Evolutionary conservation across 2,329 filamentous ascomycete genomes (phyloP), one percentile per base, ranked within the genome.

Genomic region (Trichophyton rubrum): DNA sequence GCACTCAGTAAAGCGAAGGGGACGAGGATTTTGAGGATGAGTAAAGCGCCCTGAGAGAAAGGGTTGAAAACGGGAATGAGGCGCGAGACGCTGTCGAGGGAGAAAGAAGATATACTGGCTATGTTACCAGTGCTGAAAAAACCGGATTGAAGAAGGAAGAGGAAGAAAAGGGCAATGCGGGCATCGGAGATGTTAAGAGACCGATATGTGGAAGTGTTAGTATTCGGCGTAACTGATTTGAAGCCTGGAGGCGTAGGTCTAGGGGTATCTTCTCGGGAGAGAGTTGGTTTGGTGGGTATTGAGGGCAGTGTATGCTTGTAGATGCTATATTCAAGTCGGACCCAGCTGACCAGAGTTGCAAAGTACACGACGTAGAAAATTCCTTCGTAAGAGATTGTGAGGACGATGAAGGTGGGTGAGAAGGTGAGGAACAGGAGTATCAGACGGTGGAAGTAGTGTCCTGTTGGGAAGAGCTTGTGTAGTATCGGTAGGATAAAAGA

Each of bases 101-200:
- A 95, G 77, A 99, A 99, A 0, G 90, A 89, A 15, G 91, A 95
- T 60, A 99, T 77, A 0, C 92, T 96, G 0, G 93, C 93, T 61
- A 99, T 85, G 75, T 99, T 99, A 64, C 93, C 93, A 0, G 92
- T 97, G 75, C 86, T 89, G 81, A 97, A 99, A 75, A 99, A 99
- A 58, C 88, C 93, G 2, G 91, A 92, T 74, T 99, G 93, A 4
- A 99, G 81, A 43, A 99, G 82, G 66, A 90, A 90, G 73, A 99
- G 87, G 80, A 97, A 96, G 79, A 97, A 97, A 5, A 99, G 82
- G 1, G 90, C 87, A 40, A 95, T 87, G 41, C 95, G 88, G 3
- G 87, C 84, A 71, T 99, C 93, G n/a, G 87, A 82, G 4, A 97
- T 79, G 1, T 81, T 85, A 56, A 97, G 80, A 0, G 87, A 79